Base-by-base conservation (phyloP, 1,284 basidiomycete species). In the Gomphus sp. region DNA sequence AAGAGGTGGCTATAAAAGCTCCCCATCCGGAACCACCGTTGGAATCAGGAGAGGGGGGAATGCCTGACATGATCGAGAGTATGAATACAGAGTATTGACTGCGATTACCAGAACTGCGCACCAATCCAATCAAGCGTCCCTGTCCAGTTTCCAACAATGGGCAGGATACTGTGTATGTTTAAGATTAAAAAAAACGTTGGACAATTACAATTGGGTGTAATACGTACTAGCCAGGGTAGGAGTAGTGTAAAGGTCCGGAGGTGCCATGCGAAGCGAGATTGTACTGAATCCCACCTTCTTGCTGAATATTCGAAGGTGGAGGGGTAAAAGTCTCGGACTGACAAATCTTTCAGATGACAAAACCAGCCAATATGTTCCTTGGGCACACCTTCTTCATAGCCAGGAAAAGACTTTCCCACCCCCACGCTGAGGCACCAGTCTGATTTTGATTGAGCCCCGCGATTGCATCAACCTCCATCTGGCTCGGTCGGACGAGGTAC, bases 391-490 rank as follows among this genome's bases (percentile, higher is more conserved):
- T 78, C 72, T 84, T 83, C 72, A 83, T 77, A 4, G 73, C 73
- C 2, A 69, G 67, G 62, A 77, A 78, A 59, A 84, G 70, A 34
- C 67, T 70, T 43, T 80, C 74, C 81, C 83, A 85, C 18, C 71
- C 73, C 84, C 84, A 86, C 0, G 68, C 69, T n/a, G 64, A 55
- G n/a, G 65, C 64, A 49, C 66, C 67, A 52, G 72, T 69, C 58
- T 71, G 64, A 0, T 66, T 62, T 4, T 68, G 67, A 57, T 79
- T 70, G 61, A 84, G 66, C 14, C 69, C 65, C 9, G 77, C 71
- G 81, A 81, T 84, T 2, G 79, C 73, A 64, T 84, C 76, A 64
- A 84, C 71, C 66, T 86, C 82, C 56, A 74, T 63, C 47, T 76
- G 63, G 33, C 77, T 76, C 8, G 81, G 80, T 2, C 80, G 76